Percentiles rank a stretch among this genome's conserved stretches.
Conservation (phyloP, 345 rosid genomes). For the Melaleuca alternifolia region DNA sequence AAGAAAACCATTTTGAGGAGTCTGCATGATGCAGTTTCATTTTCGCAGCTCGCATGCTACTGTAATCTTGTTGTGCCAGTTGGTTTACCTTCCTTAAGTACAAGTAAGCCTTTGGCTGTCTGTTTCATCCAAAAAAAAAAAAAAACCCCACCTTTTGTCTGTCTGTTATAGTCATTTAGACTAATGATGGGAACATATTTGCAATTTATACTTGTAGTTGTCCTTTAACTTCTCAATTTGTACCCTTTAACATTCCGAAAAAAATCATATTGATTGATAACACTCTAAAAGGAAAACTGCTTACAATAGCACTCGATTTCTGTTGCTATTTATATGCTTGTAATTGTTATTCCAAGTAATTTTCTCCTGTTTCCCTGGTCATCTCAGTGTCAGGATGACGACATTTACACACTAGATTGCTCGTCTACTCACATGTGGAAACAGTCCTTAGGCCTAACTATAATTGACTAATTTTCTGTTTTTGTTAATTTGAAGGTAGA, state of each 20-base stretch:
- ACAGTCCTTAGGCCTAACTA: background rate
- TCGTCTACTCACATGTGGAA: background rate
- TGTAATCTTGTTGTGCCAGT: constrained; percentile 70
- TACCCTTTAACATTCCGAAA: background rate
- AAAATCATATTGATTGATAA: background rate
- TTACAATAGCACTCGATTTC: background rate
- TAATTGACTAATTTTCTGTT: background rate
- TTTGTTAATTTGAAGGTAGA: constrained; percentile 38
- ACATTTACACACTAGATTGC: background rate
- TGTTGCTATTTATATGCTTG: background rate
- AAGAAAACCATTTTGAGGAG: constrained; percentile 41
- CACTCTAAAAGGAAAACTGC: background rate
- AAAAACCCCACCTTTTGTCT: background rate
- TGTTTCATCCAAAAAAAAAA: background rate
- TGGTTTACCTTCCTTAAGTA: constrained; percentile 66
- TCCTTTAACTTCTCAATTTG: background rate
- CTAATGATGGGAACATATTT: background rate
- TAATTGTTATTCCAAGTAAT: background rate
- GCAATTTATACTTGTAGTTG: background rate
- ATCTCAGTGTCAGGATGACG: background rate
- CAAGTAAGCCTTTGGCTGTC: constrained; percentile 30
- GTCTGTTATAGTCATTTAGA: background rate
- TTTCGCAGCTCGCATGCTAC: constrained; percentile 58
- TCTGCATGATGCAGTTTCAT: constrained; percentile 80
- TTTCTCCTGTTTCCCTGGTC: background rate